Evolutionary conservation across 2,329 filamentous ascomycete genomes (phyloP).

Genomic region (Ophiostoma quercus): DNA sequence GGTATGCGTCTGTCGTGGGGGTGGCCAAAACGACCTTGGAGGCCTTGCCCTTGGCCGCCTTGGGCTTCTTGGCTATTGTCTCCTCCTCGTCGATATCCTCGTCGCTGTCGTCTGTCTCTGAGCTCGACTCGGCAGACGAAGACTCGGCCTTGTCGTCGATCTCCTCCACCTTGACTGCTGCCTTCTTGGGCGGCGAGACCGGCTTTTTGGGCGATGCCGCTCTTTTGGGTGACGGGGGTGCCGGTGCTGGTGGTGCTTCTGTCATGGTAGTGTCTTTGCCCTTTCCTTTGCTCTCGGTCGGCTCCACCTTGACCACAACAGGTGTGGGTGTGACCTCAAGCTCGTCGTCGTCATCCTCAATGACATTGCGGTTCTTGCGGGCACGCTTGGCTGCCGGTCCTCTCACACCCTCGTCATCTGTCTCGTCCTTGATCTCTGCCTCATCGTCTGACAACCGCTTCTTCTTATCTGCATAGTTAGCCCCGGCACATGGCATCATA

Average conservation of each 20-base stretch:
- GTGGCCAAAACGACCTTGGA: conserved; percentile 74
- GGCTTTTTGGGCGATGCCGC: background rate
- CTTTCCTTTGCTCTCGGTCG: background rate
- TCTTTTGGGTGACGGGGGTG: background rate
- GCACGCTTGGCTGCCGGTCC: conserved; percentile 55
- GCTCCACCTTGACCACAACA: conserved; percentile 16
- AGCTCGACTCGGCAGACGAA: conserved; percentile 37
- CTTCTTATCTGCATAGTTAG: conserved; percentile 21
- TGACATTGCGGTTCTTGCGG: conserved; percentile 43
- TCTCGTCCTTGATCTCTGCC: conserved; percentile 30
- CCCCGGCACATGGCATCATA: too few species aligned
- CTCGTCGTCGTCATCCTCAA: conserved; percentile 50
- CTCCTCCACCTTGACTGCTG: conserved; percentile 41
- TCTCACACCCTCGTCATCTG: conserved; percentile 46
- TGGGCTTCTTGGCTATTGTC: conserved; percentile 54
- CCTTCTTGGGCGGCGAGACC: conserved; percentile 32
- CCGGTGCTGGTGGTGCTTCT: background rate
- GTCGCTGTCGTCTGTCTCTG: conserved; percentile 29
- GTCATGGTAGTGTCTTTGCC: conserved; percentile 1
- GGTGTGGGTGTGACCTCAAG: background rate
- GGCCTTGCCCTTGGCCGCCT: conserved; percentile 48
- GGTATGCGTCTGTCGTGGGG: conserved; percentile 75
- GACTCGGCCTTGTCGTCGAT: conserved; percentile 43
- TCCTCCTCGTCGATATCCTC: conserved; percentile 44
- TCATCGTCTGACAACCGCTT: conserved; percentile 26